Evolutionary conservation across 2,329 filamentous ascomycete species (phyloP).

Genomic region (Pseudocercospora crystallina): DNA sequence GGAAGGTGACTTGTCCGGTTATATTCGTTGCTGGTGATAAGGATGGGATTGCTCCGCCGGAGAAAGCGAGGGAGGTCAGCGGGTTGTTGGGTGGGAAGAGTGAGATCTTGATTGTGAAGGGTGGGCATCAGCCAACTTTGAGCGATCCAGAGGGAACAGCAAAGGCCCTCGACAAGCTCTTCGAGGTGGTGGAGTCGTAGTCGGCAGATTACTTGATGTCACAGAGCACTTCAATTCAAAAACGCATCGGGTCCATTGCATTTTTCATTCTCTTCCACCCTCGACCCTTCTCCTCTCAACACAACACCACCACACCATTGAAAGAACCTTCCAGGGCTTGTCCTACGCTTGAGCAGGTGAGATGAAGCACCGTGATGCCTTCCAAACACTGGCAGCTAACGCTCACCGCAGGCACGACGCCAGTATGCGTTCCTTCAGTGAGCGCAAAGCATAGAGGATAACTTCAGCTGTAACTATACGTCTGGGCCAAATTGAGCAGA

Average conservation of each 20-base stretch:
- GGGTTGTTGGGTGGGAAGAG: conserved; percentile 5
- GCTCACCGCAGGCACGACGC: too few species aligned
- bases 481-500: conserved; percentile 13
- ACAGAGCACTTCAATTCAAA: too few species aligned
- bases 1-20: conserved; percentile 6
- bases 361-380: too few species aligned
- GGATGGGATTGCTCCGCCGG: conserved; percentile 11
- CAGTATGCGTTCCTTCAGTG: too few species aligned
- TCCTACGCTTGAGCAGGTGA: too few species aligned
- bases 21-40: conserved; percentile 9
- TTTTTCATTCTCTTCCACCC: too few species aligned
- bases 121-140: conserved; percentile 15
- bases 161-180: conserved; percentile 4
- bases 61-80: conserved; percentile 6
- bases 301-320: too few species aligned
- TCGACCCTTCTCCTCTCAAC: too few species aligned
- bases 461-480: conserved; percentile 3
- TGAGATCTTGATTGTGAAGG: conserved; percentile 4
- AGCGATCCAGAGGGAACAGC: conserved; percentile 8
- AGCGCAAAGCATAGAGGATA: too few species aligned
- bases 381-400: too few species aligned
- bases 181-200: not conserved
- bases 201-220: not conserved
- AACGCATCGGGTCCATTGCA: too few species aligned
- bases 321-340: too few species aligned